Conservation (phyloP, 2,329 filamentous ascomycete species). For the Sclerotinia nivalis region DNA sequence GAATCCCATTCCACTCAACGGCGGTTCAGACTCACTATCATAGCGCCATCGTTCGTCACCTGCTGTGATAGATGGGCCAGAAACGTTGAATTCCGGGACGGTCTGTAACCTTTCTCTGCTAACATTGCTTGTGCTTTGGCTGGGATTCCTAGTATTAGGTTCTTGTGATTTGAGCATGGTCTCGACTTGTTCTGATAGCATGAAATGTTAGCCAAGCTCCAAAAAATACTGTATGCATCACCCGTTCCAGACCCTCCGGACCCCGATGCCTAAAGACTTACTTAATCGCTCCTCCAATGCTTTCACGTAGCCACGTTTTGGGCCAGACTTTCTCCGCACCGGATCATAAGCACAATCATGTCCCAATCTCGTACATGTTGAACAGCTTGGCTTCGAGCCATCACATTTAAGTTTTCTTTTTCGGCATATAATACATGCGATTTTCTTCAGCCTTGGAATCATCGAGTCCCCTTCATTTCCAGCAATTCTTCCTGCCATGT, state of each 20-base stretch:
- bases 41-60: constrained; percentile 59
- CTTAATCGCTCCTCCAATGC: constrained; percentile 82
- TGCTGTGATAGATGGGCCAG: constrained; percentile 51
- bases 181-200: constrained; percentile 78
- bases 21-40: constrained; percentile 51
- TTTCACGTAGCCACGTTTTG: constrained; percentile 72
- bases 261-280: constrained; percentile 52
- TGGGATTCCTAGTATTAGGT: constrained; percentile 38
- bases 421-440: constrained; percentile 92
- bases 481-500: constrained; percentile 43
- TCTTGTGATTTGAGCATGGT: constrained; percentile 83
- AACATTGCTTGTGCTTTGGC: constrained; percentile 24
- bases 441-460: constrained; percentile 81
- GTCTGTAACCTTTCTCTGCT: constrained; percentile 33
- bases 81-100: constrained; percentile 46
- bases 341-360: constrained; percentile 71
- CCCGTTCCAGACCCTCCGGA: neutral
- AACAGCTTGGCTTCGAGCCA: constrained; percentile 64
- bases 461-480: constrained; percentile 51
- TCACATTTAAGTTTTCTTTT: constrained; percentile 83
- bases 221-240: constrained; percentile 25
- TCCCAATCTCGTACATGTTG: constrained; percentile 63
- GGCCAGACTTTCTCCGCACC: constrained; percentile 69
- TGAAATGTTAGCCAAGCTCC: constrained; percentile 2
- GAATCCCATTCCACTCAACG: constrained; percentile 61